These are phyloP conservation scores for Cornus florida DNA, from an alignment of 148 eudicot species.

Conservation along the genomic window DNA sequence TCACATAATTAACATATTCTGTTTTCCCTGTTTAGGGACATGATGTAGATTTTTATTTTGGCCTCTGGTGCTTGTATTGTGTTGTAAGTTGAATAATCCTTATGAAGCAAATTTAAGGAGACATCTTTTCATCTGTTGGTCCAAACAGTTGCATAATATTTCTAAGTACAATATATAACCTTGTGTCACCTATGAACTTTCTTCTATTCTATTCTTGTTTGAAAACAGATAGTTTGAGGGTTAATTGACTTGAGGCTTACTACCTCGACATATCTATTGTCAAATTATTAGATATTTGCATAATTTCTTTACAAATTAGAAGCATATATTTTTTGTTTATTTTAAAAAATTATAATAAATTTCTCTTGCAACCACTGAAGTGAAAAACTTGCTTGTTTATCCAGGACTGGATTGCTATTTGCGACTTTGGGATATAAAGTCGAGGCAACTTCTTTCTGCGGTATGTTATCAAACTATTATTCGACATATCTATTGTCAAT, in stretches of 20 bases:
- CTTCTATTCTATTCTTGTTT: not conserved
- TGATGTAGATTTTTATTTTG: too few species aligned
- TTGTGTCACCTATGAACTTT: not conserved
- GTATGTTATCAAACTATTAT: constrained; percentile 43
- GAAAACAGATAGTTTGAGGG: not conserved
- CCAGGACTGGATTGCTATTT: constrained; percentile 88
- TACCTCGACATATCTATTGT: too few species aligned
- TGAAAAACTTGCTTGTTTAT: constrained; percentile 8
- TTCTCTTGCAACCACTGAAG: constrained; percentile 10
- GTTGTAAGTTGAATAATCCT: not conserved
- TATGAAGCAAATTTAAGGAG: not conserved
- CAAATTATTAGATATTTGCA: not conserved
- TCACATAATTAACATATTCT: not conserved
- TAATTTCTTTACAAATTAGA: not conserved
- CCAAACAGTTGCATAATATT: not conserved
- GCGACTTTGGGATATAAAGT: constrained; percentile 87
- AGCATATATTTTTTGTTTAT: not conserved
- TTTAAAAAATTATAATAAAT: not conserved
- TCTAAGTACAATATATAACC: not conserved
- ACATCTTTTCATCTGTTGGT: not conserved
- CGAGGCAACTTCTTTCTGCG: constrained; percentile 90
- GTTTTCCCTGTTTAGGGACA: not conserved
- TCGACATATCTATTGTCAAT: not conserved
- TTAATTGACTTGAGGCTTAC: too few species aligned
- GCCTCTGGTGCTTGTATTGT: not conserved